Conservation (phyloP, 2,329 filamentous ascomycete species). For the Pseudogymnoascus sp. region DNA sequence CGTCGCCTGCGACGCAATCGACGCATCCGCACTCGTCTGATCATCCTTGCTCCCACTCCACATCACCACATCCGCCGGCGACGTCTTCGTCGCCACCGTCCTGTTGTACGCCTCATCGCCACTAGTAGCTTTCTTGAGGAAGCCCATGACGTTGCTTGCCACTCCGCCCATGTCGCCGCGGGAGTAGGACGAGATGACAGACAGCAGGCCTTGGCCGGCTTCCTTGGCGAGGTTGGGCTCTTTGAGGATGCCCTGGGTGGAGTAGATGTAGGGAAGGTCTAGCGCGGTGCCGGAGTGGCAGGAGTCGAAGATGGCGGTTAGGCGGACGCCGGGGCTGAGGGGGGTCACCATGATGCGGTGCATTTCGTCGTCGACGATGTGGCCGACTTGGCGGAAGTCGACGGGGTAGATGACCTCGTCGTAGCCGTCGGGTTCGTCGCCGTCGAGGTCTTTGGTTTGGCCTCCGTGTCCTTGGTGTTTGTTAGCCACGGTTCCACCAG, state of each 20-base stretch:
- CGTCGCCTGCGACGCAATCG: conserved; percentile 80
- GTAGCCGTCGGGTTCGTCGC: conserved; percentile 75
- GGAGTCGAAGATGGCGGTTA: conserved; percentile 64
- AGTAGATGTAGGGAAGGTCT: conserved; percentile 63
- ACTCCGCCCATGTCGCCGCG: conserved; percentile 79
- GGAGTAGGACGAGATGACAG: conserved; percentile 51
- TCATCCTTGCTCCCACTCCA: conserved; percentile 95
- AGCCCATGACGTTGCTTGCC: conserved; percentile 64
- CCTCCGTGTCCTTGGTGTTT: conserved; percentile 57
- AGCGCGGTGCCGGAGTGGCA: conserved; percentile 63
- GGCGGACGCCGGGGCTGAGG: conserved; percentile 74
- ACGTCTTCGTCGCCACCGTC: conserved; percentile 83
- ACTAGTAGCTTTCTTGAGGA: conserved; percentile 80
- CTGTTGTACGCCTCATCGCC: conserved; percentile 74
- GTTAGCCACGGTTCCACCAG: too few species aligned
- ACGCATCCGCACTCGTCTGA: conserved; percentile 91
- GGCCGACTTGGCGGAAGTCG: conserved; percentile 71
- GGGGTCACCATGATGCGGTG: conserved; percentile 68
- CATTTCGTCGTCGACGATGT: conserved; percentile 81
- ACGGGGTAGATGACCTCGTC: conserved; percentile 82
- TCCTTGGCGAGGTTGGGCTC: conserved; percentile 64
- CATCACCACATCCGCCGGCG: conserved; percentile 92
- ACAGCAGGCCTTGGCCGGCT: conserved; percentile 57
- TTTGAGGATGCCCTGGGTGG: conserved; percentile 62
- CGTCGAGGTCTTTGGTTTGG: conserved; percentile 73